Base-by-base conservation (phyloP, 2,329 filamentous ascomycete species). In the Bisporella sp. region DNA sequence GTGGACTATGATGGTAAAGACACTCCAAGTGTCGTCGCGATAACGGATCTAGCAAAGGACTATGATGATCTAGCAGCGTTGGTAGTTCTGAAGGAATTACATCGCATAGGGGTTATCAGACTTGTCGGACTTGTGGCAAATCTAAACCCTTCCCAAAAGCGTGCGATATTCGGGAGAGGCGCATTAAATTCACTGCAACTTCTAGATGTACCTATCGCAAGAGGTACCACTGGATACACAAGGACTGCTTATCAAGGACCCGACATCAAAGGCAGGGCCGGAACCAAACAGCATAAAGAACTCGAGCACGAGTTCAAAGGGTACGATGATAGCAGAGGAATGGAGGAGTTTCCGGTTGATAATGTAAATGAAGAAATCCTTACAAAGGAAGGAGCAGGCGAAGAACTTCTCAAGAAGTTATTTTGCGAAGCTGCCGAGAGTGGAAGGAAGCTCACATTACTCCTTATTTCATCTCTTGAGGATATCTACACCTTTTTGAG, bases 101-200 rank as follows among this genome's bases (percentile, higher is more conserved):
- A 56, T 32, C 30, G 52, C 7, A 21, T 56, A 28, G 49, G 52
- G 4, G 13, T 56, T 1, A 42, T 56, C n/a, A 13, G 49, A 21
- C 47, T 56, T n/a, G 29, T 42, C 41, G 54, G 49, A n/a, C 50
- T 56, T 39, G 47, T 56, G n/a, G 54, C 52, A 33, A 56, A 56
- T 32, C 46, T 56, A 13, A 37, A 37, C 35, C 54, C 52, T 21
- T 43, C 54, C 12, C 12, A 47, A 6, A 44, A 52, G 31, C 49
- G 54, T 9, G 54, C 54, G 5, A 35, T 31, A 12, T 56, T 52
- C 35, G 49, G 52, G 8, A 32, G 52, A 41, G 52, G 46, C 32
- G 49, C 49, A 4, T 41, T 56, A 4, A 46, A 54, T 37, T 31
- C 28, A 7, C 46, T 56, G 11, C 46, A 46, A n/a, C 46, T 56